Evolutionary conservation across 2,329 filamentous ascomycete genomes (phyloP).

Genomic region (Fusarium sambucinum): DNA sequence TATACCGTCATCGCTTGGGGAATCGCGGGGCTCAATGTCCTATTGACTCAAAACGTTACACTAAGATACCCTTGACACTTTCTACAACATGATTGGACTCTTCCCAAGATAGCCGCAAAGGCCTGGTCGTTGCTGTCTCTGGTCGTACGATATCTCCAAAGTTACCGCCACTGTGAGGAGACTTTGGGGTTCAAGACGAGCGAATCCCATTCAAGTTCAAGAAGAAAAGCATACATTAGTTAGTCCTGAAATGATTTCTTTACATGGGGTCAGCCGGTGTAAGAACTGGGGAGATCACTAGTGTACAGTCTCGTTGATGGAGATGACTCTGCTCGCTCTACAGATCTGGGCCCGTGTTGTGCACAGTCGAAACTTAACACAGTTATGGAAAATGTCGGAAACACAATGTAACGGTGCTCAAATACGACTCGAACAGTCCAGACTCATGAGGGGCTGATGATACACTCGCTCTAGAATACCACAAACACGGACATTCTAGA

Average conservation of each 20-base stretch:
- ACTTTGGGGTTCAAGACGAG: not conserved
- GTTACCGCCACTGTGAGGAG: slow-evolving; percentile 12
- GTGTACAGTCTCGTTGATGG: too few species aligned
- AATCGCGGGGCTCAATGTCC: not conserved
- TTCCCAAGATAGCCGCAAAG: not conserved
- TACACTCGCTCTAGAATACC: not conserved
- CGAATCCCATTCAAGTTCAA: not conserved
- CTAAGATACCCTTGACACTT: not conserved
- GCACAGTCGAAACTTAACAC: not conserved
- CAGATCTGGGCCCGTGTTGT: not conserved
- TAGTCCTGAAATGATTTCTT: not conserved
- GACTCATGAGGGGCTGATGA: slow-evolving; percentile 4
- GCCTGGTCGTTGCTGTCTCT: not conserved
- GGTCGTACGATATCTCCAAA: slow-evolving; percentile 30
- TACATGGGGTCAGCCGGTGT: not conserved
- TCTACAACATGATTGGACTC: not conserved
- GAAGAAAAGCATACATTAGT: not conserved
- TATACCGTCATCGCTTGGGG: not conserved
- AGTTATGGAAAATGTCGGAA: slow-evolving; percentile 15
- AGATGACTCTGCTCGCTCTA: not conserved
- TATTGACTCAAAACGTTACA: not conserved
- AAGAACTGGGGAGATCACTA: not conserved
- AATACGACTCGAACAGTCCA: slow-evolving; percentile 11
- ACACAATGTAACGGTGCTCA: slow-evolving; percentile 17
- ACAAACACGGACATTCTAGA: not conserved